Evolutionary conservation across 345 rosid species (phyloP).

Genomic region (Populus davidiana): DNA sequence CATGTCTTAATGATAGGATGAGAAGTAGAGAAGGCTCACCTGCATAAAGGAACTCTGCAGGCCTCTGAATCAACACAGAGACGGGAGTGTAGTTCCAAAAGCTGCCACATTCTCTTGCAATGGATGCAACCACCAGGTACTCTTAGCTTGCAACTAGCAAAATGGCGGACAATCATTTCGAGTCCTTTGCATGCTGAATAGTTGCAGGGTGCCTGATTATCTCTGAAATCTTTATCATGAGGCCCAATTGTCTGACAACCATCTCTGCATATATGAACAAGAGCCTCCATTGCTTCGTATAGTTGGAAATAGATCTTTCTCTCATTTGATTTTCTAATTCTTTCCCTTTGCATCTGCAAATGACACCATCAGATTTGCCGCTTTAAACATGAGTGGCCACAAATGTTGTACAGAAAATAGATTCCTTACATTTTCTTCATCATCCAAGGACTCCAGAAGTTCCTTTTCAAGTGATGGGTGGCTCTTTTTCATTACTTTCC

Average conservation of each 20-base stretch:
- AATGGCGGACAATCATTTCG: slow-evolving; percentile 74
- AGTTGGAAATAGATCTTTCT: slow-evolving; percentile 63
- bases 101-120: slow-evolving; percentile 98
- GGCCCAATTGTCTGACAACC: slow-evolving; percentile 92
- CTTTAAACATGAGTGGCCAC: neutral
- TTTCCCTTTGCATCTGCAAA: slow-evolving; percentile 49
- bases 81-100: slow-evolving; percentile 75
- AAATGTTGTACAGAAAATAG: neutral
- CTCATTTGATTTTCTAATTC: slow-evolving; percentile 51
- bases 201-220: slow-evolving; percentile 49
- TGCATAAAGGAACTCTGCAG: slow-evolving; percentile 88
- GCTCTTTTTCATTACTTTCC: slow-evolving; percentile 78
- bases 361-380: neutral
- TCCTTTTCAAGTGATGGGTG: slow-evolving; percentile 78
- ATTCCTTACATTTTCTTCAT: slow-evolving; percentile 47
- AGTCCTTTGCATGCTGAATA: slow-evolving; percentile 79
- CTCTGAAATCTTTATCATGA: slow-evolving; percentile 58
- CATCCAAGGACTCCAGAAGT: slow-evolving; percentile 47
- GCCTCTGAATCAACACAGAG: slow-evolving; percentile 55
- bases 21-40: slow-evolving; percentile 25
- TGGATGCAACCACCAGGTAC: slow-evolving; percentile 78
- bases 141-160: slow-evolving; percentile 67
- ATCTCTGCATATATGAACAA: slow-evolving; percentile 87
- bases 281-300: slow-evolving; percentile 90
- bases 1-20: neutral